Evolutionary conservation across 768 basidiomycete genomes (phyloP).

Genomic region (Candolleomyces eurysporus): DNA sequence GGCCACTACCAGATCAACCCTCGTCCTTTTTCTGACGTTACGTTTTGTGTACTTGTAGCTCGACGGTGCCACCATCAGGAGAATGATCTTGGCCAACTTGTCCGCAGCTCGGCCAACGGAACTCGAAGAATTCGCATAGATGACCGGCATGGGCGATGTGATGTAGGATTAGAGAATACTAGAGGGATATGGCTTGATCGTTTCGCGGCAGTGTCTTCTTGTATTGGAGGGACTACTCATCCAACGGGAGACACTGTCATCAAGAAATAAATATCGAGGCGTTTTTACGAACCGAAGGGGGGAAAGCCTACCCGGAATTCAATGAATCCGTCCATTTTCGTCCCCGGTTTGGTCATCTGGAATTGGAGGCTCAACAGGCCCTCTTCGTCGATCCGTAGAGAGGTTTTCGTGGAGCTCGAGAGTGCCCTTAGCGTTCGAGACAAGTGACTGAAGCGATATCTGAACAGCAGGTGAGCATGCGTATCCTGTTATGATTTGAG

Average conservation of each 20-base stretch:
- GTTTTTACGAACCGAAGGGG: neutral
- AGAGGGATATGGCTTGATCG: neutral
- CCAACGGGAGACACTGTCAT: constrained; percentile 40
- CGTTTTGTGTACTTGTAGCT: constrained; percentile 14
- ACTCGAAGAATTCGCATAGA: constrained; percentile 12
- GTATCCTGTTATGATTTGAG: neutral
- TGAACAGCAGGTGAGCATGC: constrained; percentile 25
- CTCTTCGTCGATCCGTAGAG: constrained; percentile 77
- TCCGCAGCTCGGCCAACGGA: constrained; percentile 14
- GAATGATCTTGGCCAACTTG: constrained; percentile 36
- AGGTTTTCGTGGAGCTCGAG: constrained; percentile 83
- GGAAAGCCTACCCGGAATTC: constrained; percentile 75
- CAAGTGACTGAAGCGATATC: constrained; percentile 85
- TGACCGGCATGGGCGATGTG: neutral
- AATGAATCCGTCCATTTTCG: constrained; percentile 64
- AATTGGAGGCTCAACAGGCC: constrained; percentile 89
- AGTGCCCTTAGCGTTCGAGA: constrained; percentile 69
- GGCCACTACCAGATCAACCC: too few relatives aligned
- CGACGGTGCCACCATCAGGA: constrained; percentile 29
- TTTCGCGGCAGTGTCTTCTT: neutral
- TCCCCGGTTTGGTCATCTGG: constrained; percentile 62
- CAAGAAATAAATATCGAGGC: constrained; percentile 1
- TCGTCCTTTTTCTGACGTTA: neutral
- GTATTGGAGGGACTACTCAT: constrained; percentile 10
- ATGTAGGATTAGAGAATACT: constrained; percentile 1